Base-by-base conservation (phyloP, 208 protist species). In the Acanthamoeba royreba region DNA sequence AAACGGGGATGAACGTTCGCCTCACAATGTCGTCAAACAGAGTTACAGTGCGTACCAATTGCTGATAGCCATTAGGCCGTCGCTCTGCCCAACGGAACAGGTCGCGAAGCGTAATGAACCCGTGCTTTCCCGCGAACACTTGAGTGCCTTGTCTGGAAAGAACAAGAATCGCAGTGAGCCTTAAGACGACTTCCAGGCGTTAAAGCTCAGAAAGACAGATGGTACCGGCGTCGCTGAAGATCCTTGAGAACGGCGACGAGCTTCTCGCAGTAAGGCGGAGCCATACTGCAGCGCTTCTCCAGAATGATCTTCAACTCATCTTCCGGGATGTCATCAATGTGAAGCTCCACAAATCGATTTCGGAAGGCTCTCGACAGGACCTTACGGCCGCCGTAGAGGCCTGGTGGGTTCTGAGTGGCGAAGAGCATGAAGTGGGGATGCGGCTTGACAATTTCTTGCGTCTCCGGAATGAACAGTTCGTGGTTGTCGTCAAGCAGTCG, bases 401-500 rank as follows among this genome's bases (percentile, higher is more conserved):
- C 98, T 9, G 99, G 98, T 25, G 99, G 99, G 95, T 99, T 99
- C 95, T 99, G 99, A 33, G 99, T 99, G 1, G 99, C 99, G 96
- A 99, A 99, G 52, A 99, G 98, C 96, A 98, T 98, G 77, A 99
- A 99, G 90, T 99, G 94, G 40, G 98, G 98, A 95, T 99, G 99
- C 43, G 99, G 99, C 94, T 98, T 98, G 33, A 99, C 97, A 3
- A 97, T 97, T 58, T 97, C 93, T 66, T 96, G 94, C 66, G 99
- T 99, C 94, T 99, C 99, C 15, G 99, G 98, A 33, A 99, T 99
- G 95, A 99, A 99, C 0, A 99, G 96, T 95, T 99, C 99, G 93
- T 99, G 98, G 96, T 99, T 99, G 95, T 99, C 99, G 96, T 99
- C 99, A 0, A 99, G 97, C 19, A 99, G 96, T 53, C 99, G 97